Percentiles rank a stretch among this genome's conserved stretches.
Evolutionary conservation across 768 basidiomycete genomes (phyloP).

Genomic region (Lentinula sp.): DNA sequence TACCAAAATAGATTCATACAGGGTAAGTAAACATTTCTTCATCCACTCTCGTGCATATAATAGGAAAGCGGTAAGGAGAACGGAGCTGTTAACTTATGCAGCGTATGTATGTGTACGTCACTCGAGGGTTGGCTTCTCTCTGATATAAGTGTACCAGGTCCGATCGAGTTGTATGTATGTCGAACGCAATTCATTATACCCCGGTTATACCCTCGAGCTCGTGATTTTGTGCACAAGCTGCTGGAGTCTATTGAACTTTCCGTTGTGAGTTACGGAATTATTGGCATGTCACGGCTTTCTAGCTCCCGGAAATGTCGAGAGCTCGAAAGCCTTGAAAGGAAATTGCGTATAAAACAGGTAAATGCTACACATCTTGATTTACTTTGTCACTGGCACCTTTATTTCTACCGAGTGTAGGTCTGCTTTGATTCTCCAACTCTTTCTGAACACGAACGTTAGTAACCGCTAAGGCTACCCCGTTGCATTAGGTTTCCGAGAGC

Average conservation of each 20-base stretch:
- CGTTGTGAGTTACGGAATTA: not conserved
- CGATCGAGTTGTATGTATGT: not conserved
- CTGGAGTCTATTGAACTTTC: not conserved
- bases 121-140: not conserved
- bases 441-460: too few species aligned
- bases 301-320: not conserved
- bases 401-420: not conserved
- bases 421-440: not conserved
- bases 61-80: not conserved
- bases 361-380: not conserved
- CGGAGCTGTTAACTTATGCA: not conserved
- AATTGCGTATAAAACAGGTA: not conserved
- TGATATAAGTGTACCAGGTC: not conserved
- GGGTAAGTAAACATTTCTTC: not conserved
- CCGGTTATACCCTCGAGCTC: not conserved
- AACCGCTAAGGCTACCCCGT: too few species aligned
- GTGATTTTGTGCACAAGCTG: not conserved
- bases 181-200: not conserved
- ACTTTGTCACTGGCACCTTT: not conserved
- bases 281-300: constrained; percentile 4
- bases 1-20: not conserved
- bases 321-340: not conserved
- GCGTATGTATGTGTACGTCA: not conserved
- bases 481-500: not conserved
- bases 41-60: not conserved